Percentiles rank a stretch among this genome's conserved stretches.
Evolutionary conservation across 148 eudicot genomes (phyloP).

Genomic region (Amaranthus palmeri): DNA sequence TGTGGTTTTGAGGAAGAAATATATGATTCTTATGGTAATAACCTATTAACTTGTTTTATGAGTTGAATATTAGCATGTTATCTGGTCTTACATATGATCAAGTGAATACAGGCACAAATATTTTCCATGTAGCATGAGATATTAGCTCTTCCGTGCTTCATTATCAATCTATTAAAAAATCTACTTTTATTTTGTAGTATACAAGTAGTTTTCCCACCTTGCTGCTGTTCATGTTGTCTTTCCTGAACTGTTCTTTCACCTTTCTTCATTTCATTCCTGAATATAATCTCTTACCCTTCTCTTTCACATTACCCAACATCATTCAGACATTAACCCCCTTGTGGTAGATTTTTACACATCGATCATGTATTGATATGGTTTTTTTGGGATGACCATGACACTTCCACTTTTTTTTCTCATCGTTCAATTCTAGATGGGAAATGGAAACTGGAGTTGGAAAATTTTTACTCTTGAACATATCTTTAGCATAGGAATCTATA

Average conservation of each 20-base stretch:
- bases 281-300: not conserved
- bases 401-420: not conserved
- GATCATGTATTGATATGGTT: not conserved
- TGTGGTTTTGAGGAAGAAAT: conserved; percentile 79
- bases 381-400: not conserved
- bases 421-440: not conserved
- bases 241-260: not conserved
- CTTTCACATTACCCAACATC: not conserved
- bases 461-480: not conserved
- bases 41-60: conserved; percentile 7
- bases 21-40: conserved; percentile 82
- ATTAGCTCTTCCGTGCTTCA: not conserved
- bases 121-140: not conserved
- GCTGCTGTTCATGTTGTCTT: not conserved
- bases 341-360: not conserved
- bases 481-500: not conserved
- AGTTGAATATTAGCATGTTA: not conserved
- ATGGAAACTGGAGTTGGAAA: not conserved
- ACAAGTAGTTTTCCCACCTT: not conserved
- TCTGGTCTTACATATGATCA: not conserved
- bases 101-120: conserved; percentile 74
- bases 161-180: not conserved
- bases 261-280: not conserved
- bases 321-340: not conserved
- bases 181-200: not conserved